Evolutionary conservation across 345 rosid species (phyloP).

Genomic region (Eucalyptus cladocalyx): DNA sequence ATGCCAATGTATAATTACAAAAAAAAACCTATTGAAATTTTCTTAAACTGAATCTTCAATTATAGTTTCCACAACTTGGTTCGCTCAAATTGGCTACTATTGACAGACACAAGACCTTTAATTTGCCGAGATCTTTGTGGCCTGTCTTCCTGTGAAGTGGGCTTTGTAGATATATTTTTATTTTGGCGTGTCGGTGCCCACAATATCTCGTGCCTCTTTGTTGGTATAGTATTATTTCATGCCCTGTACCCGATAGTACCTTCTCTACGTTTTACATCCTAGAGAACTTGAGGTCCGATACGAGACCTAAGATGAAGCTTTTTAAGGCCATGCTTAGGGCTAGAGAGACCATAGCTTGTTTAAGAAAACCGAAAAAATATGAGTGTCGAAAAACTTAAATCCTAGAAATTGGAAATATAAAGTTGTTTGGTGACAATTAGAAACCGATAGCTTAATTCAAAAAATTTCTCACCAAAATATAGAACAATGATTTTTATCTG

Average conservation of each 20-base stretch:
- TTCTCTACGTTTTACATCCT: no score
- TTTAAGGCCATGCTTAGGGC: no score
- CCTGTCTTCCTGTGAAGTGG: no score
- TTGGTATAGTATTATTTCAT: accelerated
- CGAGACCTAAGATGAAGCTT: no score
- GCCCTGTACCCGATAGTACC: no score
- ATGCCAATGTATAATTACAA: neutral
- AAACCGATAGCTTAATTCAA: neutral
- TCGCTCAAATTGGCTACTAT: neutral
- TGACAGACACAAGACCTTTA: neutral
- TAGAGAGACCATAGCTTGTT: neutral
- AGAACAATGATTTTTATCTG: neutral
- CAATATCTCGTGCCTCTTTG: no score
- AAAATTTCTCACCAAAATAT: no score
- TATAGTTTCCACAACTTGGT: neutral
- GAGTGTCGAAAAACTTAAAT: no score
- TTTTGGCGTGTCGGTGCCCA: no score
- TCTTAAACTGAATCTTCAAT: neutral
- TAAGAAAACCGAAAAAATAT: no score
- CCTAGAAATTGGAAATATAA: neutral
- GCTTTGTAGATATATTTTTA: accelerated
- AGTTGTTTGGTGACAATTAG: neutral
- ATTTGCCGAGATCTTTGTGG: neutral
- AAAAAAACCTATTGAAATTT: neutral
- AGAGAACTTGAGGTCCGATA: no score